Conservation (phyloP, 805 yeast species). For the Saccharomycopsis guyanensis region DNA sequence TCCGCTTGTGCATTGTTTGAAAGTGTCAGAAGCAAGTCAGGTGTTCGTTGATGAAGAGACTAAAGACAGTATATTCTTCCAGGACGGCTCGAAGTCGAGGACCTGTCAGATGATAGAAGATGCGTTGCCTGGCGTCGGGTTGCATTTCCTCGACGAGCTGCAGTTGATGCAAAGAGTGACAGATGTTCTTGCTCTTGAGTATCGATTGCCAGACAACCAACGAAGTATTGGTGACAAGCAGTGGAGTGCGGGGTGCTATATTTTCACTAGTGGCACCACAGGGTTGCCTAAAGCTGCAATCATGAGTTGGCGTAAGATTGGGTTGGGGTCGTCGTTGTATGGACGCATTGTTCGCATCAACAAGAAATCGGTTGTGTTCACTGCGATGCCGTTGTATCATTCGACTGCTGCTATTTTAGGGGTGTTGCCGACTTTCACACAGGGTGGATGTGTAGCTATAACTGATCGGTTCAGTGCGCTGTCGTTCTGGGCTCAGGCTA, state of each 20-base stretch:
- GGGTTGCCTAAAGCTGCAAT: slow-evolving; percentile 93
- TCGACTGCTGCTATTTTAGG: slow-evolving; percentile 90
- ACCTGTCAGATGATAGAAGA: slow-evolving; percentile 22
- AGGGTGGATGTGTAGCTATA: slow-evolving; percentile 71
- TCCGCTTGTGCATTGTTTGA: slow-evolving; percentile 74
- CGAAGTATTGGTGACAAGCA: slow-evolving; percentile 55
- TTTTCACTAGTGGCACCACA: slow-evolving; percentile 91
- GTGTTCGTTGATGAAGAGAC: slow-evolving; percentile 74
- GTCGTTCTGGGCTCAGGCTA: slow-evolving; percentile 86
- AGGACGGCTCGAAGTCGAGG: slow-evolving; percentile 35
- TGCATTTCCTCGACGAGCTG: slow-evolving; percentile 46
- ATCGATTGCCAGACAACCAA: slow-evolving; percentile 46
- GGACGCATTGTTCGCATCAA: slow-evolving; percentile 59
- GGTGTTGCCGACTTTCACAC: slow-evolving; percentile 55
- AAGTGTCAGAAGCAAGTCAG: slow-evolving; percentile 53
- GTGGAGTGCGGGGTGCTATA: slow-evolving; percentile 59
- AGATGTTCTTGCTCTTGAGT: slow-evolving; percentile 36
- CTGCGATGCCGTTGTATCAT: slow-evolving; percentile 94
- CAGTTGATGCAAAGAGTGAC: slow-evolving; percentile 35
- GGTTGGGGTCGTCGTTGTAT: slow-evolving; percentile 62
- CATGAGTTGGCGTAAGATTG: slow-evolving; percentile 83
- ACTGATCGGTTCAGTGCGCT: slow-evolving; percentile 77
- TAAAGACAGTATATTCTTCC: slow-evolving; percentile 34
- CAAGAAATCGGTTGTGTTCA: slow-evolving; percentile 54
- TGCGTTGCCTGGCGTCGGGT: slow-evolving; percentile 32